Evolutionary conservation across 768 basidiomycete species (phyloP).

Genomic region (Agaricus bisporus): DNA sequence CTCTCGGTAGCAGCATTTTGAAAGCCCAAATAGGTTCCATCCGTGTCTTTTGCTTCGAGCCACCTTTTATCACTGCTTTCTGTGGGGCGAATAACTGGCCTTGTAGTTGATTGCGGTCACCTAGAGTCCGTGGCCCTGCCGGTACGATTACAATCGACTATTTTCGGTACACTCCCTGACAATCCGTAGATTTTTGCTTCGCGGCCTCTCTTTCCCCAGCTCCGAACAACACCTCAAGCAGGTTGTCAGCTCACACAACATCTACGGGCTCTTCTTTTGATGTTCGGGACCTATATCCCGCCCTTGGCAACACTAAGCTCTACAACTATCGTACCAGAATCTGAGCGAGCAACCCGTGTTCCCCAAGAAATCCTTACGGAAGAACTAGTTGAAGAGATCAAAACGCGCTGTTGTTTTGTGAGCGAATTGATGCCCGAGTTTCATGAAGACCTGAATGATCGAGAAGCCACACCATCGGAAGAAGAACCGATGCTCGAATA

Average conservation of each 20-base stretch:
- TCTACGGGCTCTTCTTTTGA: conserved; percentile 71
- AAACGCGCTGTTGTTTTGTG: conserved; percentile 88
- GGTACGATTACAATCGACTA: conserved; percentile 38
- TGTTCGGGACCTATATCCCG: conserved; percentile 82
- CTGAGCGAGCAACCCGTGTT: conserved; percentile 59
- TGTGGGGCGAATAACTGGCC: conserved; percentile 84
- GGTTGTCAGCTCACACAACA: conserved; percentile 79
- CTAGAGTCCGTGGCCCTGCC: conserved; percentile 86
- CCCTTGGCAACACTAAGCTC: conserved; percentile 69
- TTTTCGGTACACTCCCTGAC: background rate
- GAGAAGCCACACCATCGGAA: conserved; percentile 12
- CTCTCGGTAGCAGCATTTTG: background rate
- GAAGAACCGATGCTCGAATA: conserved; percentile 22
- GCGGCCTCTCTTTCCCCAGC: conserved; percentile 76
- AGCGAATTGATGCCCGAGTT: conserved; percentile 49
- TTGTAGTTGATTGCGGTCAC: conserved; percentile 91
- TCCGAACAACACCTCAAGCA: conserved; percentile 83
- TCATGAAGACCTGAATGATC: background rate
- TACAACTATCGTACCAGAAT: conserved; percentile 53
- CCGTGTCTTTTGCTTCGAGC: conserved; percentile 88
- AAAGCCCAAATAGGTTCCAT: conserved; percentile 62
- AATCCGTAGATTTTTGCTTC: conserved; percentile 78
- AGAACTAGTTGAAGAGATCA: conserved; percentile 80
- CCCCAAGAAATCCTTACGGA: conserved; percentile 80
- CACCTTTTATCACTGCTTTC: conserved; percentile 83